phyloP scores from a whole-genome alignment of 2,329 filamentous ascomycete genomes.

The Ceratocystis cacaofunesta region DNA sequence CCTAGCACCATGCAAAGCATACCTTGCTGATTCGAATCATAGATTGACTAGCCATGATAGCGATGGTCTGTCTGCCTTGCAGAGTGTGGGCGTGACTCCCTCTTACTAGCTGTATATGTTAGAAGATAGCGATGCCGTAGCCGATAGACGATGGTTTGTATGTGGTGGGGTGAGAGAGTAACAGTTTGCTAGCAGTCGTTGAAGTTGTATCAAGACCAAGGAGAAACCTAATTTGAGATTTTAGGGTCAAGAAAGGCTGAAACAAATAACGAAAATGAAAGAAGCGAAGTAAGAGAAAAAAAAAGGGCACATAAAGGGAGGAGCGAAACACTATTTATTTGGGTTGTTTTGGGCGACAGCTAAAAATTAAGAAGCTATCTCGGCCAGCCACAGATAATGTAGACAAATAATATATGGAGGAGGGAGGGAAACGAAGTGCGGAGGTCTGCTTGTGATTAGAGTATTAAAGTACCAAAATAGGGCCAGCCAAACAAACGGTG shows the following conservation, averaged over 20 bases:
- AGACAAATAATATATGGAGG: neutral
- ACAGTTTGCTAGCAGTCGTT: no score
- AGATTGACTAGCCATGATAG: conserved; percentile 63
- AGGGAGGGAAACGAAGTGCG: neutral
- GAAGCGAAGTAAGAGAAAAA: neutral
- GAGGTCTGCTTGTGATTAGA: neutral
- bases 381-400: neutral
- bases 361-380: neutral
- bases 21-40: conserved; percentile 80
- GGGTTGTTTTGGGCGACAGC: no score
- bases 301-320: neutral
- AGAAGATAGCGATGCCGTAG: no score
- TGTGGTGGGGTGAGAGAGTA: no score
- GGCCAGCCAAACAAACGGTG: no score
- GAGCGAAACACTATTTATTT: neutral
- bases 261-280: neutral
- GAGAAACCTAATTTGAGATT: neutral
- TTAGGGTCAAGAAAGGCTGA: neutral
- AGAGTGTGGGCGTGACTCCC: no score
- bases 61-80: neutral
- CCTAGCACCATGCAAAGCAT: conserved; percentile 18
- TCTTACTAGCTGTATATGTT: no score
- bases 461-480: no score
- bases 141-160: no score
- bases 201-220: neutral